Evolutionary conservation across 371 early-diverging fungal species (phyloP), one percentile per base, ranked within the genome.

Genomic region (Mucor circinelloides): DNA sequence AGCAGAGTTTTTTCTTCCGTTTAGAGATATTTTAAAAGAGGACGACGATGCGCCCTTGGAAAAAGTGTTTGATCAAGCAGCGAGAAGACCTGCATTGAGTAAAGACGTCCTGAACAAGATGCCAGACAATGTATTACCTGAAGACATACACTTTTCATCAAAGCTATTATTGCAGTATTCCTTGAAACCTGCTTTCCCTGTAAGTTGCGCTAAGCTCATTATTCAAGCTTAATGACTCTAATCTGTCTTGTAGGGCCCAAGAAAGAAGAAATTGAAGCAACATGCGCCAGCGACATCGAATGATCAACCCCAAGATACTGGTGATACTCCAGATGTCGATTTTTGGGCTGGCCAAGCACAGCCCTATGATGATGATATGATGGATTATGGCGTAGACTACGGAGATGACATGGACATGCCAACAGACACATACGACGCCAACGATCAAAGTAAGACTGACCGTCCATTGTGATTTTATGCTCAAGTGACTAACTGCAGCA

Each of bases 81-180:
- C 73, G 6, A 82, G 82, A 28, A 77, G 85, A 19, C 74, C 87
- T 57, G 80, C 75, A 17, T 66, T 91, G 9, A 40, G 42, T 8
- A 67, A 34, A 48, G 67, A 67, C 71, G 71, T 85, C 10, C 73
- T 82, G 32, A 27, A 76, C 65, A 76, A 82, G 64, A 59, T 79
- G 66, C 36, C 80, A 69, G 73, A 79, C 66, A 81, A 91, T 67
- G 71, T 91, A 38, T 82, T 98, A 32, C 97, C 96, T 6, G 92
- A 92, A 40, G 97, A 97, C 75, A 84, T 93, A 63, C 93, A 94
- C 63, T 96, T 94, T 75, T 89, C 94, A 34, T 93, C 94, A 0
- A 87, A 90, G 65, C 89, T 91, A 58, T 78, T 97, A 58, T 76
- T 94, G 57, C 82, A 84, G 60, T 85, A 95, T 59, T 93, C 96